Conservation (phyloP, 1,284 basidiomycete species). For the Boletus smithii region DNA sequence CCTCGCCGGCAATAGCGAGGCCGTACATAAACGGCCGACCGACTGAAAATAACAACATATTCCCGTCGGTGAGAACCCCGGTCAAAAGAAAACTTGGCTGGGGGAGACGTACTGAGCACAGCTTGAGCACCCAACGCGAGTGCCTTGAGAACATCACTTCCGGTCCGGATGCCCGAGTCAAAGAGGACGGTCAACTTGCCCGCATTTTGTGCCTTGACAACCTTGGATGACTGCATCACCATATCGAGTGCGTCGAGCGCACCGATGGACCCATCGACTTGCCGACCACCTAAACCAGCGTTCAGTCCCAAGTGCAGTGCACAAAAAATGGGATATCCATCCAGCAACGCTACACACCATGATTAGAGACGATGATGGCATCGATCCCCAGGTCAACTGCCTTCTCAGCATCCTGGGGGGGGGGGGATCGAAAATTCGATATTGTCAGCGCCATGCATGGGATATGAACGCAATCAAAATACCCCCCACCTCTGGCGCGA, state of each 20-base stretch:
- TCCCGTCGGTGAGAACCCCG: background rate
- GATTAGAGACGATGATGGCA: constrained; percentile 79
- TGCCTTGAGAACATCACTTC: constrained; percentile 74
- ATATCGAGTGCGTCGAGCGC: constrained; percentile 65
- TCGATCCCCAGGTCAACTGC: constrained; percentile 66
- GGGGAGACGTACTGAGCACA: constrained; percentile 48
- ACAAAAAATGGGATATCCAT: background rate
- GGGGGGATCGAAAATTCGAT: background rate
- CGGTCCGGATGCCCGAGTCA: constrained; percentile 76
- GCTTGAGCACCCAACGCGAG: constrained; percentile 67
- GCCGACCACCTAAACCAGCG: constrained; percentile 57
- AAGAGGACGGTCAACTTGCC: constrained; percentile 70
- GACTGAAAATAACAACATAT: constrained; percentile 38
- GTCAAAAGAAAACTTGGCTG: background rate
- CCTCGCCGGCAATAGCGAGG: constrained; percentile 50
- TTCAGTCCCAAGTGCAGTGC: background rate
- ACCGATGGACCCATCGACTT: constrained; percentile 76
- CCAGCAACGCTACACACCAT: constrained; percentile 44
- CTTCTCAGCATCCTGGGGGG: constrained; percentile 59
- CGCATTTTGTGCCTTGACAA: constrained; percentile 53
- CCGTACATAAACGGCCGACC: constrained; percentile 52
- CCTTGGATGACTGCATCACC: constrained; percentile 56
- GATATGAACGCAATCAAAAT: too few species aligned
- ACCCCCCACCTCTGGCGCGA: constrained; percentile 41
- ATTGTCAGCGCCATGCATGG: background rate